These are phyloP conservation scores for Diaporthe batatas DNA, from an alignment of 2,329 filamentous ascomycete species.

Conservation along the genomic window DNA sequence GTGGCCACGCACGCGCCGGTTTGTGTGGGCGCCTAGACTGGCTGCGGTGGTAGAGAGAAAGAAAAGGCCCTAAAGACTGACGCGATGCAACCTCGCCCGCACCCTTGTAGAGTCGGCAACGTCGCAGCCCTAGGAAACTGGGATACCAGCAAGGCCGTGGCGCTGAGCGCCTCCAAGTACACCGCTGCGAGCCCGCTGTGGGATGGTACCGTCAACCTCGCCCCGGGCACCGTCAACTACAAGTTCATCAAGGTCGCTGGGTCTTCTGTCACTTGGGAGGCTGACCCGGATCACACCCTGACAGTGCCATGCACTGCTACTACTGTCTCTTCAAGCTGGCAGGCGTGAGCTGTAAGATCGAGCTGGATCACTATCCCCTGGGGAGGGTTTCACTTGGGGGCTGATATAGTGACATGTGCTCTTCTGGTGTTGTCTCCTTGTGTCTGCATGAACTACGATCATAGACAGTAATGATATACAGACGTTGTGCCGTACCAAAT, in stretches of 20 bases:
- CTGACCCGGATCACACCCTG: slow-evolving; percentile 54
- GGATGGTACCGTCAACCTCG: slow-evolving; percentile 60
- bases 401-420: neutral
- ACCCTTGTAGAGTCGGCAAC: slow-evolving; percentile 44
- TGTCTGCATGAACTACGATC: neutral
- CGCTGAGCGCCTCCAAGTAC: slow-evolving; percentile 63
- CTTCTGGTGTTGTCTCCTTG: neutral
- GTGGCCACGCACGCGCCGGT: slow-evolving; percentile 19
- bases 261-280: slow-evolving; percentile 66
- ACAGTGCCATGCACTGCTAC: slow-evolving; percentile 46
- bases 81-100: neutral
- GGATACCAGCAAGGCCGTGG: slow-evolving; percentile 59
- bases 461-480: neutral
- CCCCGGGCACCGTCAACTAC: slow-evolving; percentile 64
- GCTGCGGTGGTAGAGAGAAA: too few relatives aligned
- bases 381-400: neutral
- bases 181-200: slow-evolving; percentile 64
- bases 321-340: slow-evolving; percentile 50
- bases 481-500: neutral
- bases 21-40: slow-evolving; percentile 8
- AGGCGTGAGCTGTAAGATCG: slow-evolving; percentile 39
- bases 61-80: neutral
- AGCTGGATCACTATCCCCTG: neutral
- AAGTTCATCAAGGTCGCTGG: slow-evolving; percentile 67
- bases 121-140: slow-evolving; percentile 61